Percentiles rank a stretch among this genome's conserved stretches.
These are phyloP conservation scores for Paracoccidioides brasiliensis DNA, from an alignment of 2,329 filamentous ascomycete genomes.

Conservation along the genomic window DNA sequence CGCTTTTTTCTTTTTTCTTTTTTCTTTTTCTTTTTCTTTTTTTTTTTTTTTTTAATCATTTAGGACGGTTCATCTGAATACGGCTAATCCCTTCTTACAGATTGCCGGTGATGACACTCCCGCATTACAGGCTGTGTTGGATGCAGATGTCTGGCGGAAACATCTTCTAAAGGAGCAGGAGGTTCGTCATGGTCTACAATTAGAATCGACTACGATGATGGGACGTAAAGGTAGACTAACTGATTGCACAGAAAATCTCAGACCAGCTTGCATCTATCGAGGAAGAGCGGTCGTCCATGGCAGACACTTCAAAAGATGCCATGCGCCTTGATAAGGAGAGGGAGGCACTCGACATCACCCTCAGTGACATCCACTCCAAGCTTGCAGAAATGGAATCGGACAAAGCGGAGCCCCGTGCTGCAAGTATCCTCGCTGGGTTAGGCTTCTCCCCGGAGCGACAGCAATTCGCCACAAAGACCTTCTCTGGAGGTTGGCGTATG, in stretches of 20 bases:
- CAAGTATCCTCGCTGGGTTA: constrained; percentile 90
- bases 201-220: neutral
- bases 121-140: constrained; percentile 84
- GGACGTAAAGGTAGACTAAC: constrained; percentile 6
- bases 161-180: constrained; percentile 81
- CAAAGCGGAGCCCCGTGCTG: constrained; percentile 89
- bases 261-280: constrained; percentile 66
- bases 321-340: constrained; percentile 72
- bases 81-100: constrained; percentile 29
- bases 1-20: neutral
- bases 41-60: neutral
- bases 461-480: constrained; percentile 87
- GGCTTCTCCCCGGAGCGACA: constrained; percentile 92
- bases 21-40: neutral
- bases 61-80: neutral
- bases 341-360: constrained; percentile 77
- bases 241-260: constrained; percentile 51
- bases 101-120: constrained; percentile 92
- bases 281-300: constrained; percentile 60
- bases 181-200: constrained; percentile 35
- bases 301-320: constrained; percentile 84
- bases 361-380: constrained; percentile 84
- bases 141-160: constrained; percentile 98
- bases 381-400: constrained; percentile 98
- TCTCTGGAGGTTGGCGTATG: constrained; percentile 99